Conservation (phyloP, 176 grass and related monocot species). For the Puya raimondii region DNA sequence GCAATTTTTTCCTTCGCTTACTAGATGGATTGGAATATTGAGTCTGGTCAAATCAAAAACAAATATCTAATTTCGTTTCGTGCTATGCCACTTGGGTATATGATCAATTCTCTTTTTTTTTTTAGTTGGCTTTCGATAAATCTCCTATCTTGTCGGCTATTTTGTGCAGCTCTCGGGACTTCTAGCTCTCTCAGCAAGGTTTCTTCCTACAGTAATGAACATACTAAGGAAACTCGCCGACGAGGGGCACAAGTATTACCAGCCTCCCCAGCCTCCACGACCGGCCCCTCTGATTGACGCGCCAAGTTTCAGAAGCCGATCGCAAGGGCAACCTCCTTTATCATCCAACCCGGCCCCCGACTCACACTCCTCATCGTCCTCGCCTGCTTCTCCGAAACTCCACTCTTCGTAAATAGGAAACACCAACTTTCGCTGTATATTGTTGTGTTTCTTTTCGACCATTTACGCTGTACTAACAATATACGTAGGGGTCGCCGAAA, state of each 20-base stretch:
- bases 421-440: too few relatives aligned
- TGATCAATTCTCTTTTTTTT: too few relatives aligned
- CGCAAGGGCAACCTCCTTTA: not conserved
- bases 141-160: too few relatives aligned
- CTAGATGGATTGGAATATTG: too few relatives aligned
- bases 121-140: not conserved
- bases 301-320: conserved; percentile 11
- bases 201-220: conserved; percentile 17
- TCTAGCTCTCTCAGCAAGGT: conserved; percentile 13
- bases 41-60: too few relatives aligned
- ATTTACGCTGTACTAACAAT: too few relatives aligned
- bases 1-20: too few relatives aligned
- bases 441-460: too few relatives aligned
- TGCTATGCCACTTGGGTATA: too few relatives aligned
- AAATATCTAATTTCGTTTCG: too few relatives aligned
- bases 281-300: not conserved
- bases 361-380: conserved; percentile 12
- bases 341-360: not conserved
- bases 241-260: not conserved
- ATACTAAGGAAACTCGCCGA: conserved; percentile 11
- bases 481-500: too few relatives aligned
- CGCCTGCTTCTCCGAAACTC: conserved; percentile 3
- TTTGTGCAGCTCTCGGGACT: conserved; percentile 9
- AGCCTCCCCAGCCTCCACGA: not conserved
- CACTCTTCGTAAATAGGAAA: too few relatives aligned